These are phyloP conservation scores for Platanthera zijinensis DNA, from an alignment of 106 monocot genomes.

Conservation along the genomic window DNA sequence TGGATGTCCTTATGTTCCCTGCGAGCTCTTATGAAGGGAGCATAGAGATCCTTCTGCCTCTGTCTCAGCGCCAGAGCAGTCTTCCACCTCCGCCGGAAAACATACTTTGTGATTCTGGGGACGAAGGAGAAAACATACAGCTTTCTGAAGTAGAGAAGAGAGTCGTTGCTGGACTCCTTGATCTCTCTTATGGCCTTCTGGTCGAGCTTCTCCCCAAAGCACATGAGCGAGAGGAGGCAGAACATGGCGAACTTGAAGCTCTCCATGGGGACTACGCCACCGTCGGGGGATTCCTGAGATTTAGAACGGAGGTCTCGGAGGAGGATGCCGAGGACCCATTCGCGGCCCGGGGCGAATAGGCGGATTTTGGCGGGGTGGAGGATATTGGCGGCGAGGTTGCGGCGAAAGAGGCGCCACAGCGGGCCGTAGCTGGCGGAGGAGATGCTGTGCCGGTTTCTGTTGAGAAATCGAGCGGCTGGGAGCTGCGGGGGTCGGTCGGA, in stretches of 20 bases:
- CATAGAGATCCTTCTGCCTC: constrained; percentile 10
- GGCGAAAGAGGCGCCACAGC: constrained; percentile 19
- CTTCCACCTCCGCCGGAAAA: neutral
- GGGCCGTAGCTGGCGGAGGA: constrained; percentile 21
- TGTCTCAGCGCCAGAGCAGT: neutral
- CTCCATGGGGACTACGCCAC: constrained; percentile 6
- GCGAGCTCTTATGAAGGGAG: constrained; percentile 1
- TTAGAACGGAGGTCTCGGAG: neutral
- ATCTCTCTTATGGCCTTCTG: constrained; percentile 10
- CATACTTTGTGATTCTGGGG: neutral
- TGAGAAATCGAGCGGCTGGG: constrained; percentile 4
- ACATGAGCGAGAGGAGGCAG: constrained; percentile 12
- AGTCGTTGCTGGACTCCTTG: neutral
- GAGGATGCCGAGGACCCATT: constrained; percentile 16
- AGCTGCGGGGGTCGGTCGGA: constrained; percentile 15
- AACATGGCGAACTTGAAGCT: constrained; percentile 25
- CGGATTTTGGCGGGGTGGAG: constrained; percentile 20
- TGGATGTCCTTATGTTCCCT: neutral
- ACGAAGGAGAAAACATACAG: neutral
- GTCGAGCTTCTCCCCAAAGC: constrained; percentile 19
- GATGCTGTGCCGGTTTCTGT: constrained; percentile 17
- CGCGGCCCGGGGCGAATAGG: constrained; percentile 16
- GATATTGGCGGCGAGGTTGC: constrained; percentile 1
- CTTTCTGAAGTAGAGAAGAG: neutral
- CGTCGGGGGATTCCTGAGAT: neutral